Base-by-base conservation (phyloP, 208 protist genomes). In the Trypanosomatidae sp. region DNA sequence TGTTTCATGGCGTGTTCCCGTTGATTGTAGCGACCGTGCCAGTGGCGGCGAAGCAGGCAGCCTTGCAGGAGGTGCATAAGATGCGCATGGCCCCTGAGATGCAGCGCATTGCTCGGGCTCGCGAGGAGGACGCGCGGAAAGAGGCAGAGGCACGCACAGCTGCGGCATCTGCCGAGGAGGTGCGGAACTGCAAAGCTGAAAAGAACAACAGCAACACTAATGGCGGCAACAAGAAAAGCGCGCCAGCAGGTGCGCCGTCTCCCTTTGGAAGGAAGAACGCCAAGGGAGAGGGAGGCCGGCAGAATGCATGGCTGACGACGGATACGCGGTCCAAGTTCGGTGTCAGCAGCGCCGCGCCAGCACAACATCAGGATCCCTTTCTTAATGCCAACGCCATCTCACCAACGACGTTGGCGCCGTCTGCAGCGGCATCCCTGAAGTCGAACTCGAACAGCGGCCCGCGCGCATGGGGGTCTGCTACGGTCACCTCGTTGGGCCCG, bases 11-110 rank as follows among this genome's bases (percentile, higher is more conserved):
- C 67, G 76, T 97, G 12, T 92, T 95, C 52, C 89, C 88, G 7
- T 71, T 93, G n/a, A 71, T 97, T 8, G 82, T 95, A 19, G 87
- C 89, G 15, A 91, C 91, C 41, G 70, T 92, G 10, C 90, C 88
- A 2, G 50, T 80, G 0, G 73, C 62, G 47, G 69, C 84, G 12
- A 88, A 88, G 68, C 70, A 83, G 33, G 55, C 70, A 43, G 91
- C 88, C 36, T 76, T 97, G 55, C 77, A 84, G 66, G 82, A 93
- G 71, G 71, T 94, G 62, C 82, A 83, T 71, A 89, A 91, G 75
- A 95, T 97, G 85, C 80, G 71, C 58, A 89, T 83, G 71, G 79
- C 89, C 0, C 91, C 90, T 0, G 92, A 97, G 80, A 79, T 67
- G 53, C 88, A 88, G 80, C 86, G 81, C 49, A 55, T 77, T n/a